These are phyloP conservation scores for Pseudopyrenochaeta lycopersici DNA, from an alignment of 2,329 filamentous ascomycete species.

Conservation along the genomic window DNA sequence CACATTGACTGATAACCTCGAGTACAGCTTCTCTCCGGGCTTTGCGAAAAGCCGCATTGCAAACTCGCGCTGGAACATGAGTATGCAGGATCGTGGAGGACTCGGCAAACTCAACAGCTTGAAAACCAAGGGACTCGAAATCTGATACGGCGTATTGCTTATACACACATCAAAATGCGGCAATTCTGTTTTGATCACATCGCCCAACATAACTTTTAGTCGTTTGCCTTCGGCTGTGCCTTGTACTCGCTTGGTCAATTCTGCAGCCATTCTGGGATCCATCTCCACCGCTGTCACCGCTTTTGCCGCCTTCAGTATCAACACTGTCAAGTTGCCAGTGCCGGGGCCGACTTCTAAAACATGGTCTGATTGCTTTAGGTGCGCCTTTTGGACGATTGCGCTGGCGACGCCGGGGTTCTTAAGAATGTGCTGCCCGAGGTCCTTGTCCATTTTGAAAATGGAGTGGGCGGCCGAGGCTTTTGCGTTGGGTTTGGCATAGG, in stretches of 20 bases:
- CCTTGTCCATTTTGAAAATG: conserved; percentile 97
- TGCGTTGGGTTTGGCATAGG: conserved; percentile 55
- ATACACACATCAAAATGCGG: conserved; percentile 84
- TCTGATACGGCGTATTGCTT: conserved; percentile 78
- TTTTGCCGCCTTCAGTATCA: conserved; percentile 87
- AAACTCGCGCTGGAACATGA: conserved; percentile 98
- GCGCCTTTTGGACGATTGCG: conserved; percentile 84
- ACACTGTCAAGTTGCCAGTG: conserved; percentile 86
- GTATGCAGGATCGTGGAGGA: conserved; percentile 82
- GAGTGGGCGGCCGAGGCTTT: conserved; percentile 71
- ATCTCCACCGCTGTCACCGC: conserved; percentile 88
- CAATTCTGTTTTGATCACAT: conserved; percentile 87
- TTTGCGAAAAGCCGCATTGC: conserved; percentile 88
- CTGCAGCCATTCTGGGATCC: conserved; percentile 95
- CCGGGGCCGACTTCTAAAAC: conserved; percentile 94
- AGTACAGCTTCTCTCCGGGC: conserved; percentile 89
- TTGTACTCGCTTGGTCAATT: conserved; percentile 92
- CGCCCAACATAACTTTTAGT: conserved; percentile 87
- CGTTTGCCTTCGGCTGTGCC: conserved; percentile 80
- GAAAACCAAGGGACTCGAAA: conserved; percentile 91
- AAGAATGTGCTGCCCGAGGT: conserved; percentile 88
- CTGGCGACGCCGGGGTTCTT: conserved; percentile 89
- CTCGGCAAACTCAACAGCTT: conserved; percentile 84
- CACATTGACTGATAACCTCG: conserved; percentile 87
- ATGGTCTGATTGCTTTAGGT: conserved; percentile 84